phyloP scores from a whole-genome alignment of 1,284 basidiomycete species.

The Puccinia coronata region DNA sequence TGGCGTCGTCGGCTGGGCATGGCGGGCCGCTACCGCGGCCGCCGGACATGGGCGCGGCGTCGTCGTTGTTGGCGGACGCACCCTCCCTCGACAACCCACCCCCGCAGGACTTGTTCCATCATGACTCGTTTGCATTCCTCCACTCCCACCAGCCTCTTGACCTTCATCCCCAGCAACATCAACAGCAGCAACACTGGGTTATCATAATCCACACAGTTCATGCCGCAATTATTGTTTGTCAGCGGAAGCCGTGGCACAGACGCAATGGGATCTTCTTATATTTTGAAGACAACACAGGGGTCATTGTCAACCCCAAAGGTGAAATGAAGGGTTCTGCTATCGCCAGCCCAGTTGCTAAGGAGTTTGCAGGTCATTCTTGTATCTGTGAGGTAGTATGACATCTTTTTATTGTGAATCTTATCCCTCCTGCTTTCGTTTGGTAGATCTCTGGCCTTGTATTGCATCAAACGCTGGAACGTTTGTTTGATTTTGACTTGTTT shows the following conservation, averaged over 20 bases:
- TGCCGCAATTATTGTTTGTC: slow-evolving; percentile 94
- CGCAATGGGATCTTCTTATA: slow-evolving; percentile 98
- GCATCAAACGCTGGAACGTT: slow-evolving; percentile 94
- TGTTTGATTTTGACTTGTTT: slow-evolving; percentile 64
- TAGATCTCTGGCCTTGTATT: slow-evolving; percentile 99
- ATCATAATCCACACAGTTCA: slow-evolving; percentile 69
- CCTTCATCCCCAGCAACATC: no score
- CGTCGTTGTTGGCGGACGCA: not conserved
- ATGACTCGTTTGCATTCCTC: no score
- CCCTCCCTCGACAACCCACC: not conserved
- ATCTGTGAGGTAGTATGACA: not conserved
- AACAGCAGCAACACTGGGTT: not conserved
- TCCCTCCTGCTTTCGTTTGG: slow-evolving; percentile 61
- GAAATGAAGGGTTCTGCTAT: slow-evolving; percentile 99
- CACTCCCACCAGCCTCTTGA: no score
- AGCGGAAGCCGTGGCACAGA: slow-evolving; percentile 98
- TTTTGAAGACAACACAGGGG: slow-evolving; percentile 98
- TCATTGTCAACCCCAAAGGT: slow-evolving; percentile 96
- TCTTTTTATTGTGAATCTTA: not conserved
- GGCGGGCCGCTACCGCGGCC: not conserved
- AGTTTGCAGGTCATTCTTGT: slow-evolving; percentile 71
- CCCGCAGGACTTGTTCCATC: no score
- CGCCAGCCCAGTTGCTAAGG: slow-evolving; percentile 94
- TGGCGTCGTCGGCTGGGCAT: not conserved
- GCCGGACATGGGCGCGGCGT: no score